phyloP scores from a whole-genome alignment of 768 basidiomycete species.

The Mycena venus region DNA sequence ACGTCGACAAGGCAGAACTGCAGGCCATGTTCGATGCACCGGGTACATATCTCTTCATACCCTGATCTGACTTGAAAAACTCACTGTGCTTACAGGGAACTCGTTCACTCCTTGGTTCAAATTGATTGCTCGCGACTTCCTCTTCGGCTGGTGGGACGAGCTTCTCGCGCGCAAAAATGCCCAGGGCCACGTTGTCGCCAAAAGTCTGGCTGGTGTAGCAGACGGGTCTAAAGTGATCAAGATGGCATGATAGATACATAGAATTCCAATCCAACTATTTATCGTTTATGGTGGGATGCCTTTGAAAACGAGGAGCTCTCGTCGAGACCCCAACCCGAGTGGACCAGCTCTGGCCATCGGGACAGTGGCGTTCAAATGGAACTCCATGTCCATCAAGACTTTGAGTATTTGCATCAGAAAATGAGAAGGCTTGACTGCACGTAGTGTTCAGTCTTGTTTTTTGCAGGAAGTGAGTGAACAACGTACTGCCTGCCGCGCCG shows the following conservation, averaged over 20 bases:
- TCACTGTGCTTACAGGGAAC: conserved; percentile 64
- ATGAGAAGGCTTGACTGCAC: conserved; percentile 62
- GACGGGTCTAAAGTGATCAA: conserved; percentile 83
- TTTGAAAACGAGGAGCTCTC: conserved; percentile 78
- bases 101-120: conserved; percentile 99
- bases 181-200: conserved; percentile 73
- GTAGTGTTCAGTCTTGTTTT: conserved; percentile 9
- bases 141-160: conserved; percentile 99
- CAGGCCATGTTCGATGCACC: conserved; percentile 90
- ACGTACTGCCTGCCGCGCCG: conserved; percentile 43
- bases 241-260: conserved; percentile 55
- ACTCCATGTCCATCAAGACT: conserved; percentile 68
- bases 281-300: conserved; percentile 46
- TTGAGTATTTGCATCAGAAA: conserved; percentile 76
- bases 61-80: neutral
- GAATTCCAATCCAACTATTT: conserved; percentile 4
- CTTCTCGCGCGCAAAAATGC: conserved; percentile 72
- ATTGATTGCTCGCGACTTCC: conserved; percentile 95
- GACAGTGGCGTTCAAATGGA: conserved; percentile 76
- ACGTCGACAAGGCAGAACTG: conserved; percentile 92
- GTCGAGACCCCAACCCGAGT: conserved; percentile 57
- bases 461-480: conserved; percentile 40
- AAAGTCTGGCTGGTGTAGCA: conserved; percentile 72
- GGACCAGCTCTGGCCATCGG: conserved; percentile 66
- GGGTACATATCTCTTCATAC: conserved; percentile 57